Percentiles rank a stretch among this genome's conserved stretches.
These are phyloP conservation scores for Parastagonospora nodorum DNA, from an alignment of 2,329 filamentous ascomycete genomes.

Conservation along the genomic window DNA sequence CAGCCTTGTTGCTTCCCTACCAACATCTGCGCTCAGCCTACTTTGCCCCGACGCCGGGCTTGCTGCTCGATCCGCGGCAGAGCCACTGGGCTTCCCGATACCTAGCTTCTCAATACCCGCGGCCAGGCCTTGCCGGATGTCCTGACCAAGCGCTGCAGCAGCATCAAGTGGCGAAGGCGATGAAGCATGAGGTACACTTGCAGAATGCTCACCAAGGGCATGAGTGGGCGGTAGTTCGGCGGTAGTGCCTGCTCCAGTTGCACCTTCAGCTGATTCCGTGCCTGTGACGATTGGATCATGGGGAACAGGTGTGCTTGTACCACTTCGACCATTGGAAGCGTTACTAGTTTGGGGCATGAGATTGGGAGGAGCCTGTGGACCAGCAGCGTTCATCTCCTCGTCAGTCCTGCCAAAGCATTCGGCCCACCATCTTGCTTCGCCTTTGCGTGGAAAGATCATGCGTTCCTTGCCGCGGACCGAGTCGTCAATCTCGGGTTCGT, in stretches of 20 bases:
- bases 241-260: slow-evolving; percentile 38
- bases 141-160: slow-evolving; percentile 34
- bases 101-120: slow-evolving; percentile 39
- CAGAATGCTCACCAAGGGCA: slow-evolving; percentile 18
- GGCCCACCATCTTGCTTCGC: slow-evolving; percentile 91
- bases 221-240: slow-evolving; percentile 30
- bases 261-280: slow-evolving; percentile 38
- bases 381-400: slow-evolving; percentile 83
- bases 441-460: slow-evolving; percentile 77
- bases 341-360: slow-evolving; percentile 37
- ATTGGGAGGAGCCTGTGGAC: slow-evolving; percentile 29
- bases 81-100: slow-evolving; percentile 13
- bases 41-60: slow-evolving; percentile 21
- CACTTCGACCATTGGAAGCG: slow-evolving; percentile 27
- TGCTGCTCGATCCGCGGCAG: slow-evolving; percentile 11
- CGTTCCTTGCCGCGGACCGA: slow-evolving; percentile 78
- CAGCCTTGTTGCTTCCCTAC: slow-evolving; percentile 12
- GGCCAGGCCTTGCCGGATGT: slow-evolving; percentile 36
- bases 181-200: slow-evolving; percentile 8
- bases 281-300: slow-evolving; percentile 43
- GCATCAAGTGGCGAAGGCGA: slow-evolving; percentile 32
- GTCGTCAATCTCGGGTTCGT: slow-evolving; percentile 77
- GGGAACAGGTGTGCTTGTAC: slow-evolving; percentile 31
- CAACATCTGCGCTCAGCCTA: slow-evolving; percentile 15
- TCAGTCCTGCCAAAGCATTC: slow-evolving; percentile 85